Conservation (phyloP, 768 basidiomycete species). For the Crassisporium funariophilum region DNA sequence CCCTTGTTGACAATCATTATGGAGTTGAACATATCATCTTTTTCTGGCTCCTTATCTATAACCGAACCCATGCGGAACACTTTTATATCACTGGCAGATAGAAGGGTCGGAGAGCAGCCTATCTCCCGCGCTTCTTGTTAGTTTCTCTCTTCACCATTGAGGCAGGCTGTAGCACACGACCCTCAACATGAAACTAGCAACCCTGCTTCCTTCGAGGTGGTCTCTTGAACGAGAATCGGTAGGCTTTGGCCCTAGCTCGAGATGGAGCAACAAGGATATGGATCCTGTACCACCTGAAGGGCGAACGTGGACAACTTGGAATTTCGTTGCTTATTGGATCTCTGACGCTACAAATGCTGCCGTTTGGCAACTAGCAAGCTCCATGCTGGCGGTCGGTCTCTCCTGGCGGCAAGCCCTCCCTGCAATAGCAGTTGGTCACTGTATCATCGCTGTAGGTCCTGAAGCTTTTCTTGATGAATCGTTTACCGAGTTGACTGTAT, state of each 20-base stretch:
- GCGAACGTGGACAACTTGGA: conserved; percentile 70
- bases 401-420: conserved; percentile 74
- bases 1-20: too few species aligned
- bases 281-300: conserved; percentile 65
- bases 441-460: conserved; percentile 58
- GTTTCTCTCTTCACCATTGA: neutral
- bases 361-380: conserved; percentile 66
- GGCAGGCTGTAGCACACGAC: neutral
- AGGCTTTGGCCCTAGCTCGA: conserved; percentile 54
- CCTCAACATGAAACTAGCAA: neutral
- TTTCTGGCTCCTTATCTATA: too few species aligned
- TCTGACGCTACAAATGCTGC: conserved; percentile 51
- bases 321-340: conserved; percentile 66
- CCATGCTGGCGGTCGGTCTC: conserved; percentile 74
- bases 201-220: conserved; percentile 8
- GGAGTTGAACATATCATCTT: too few species aligned
- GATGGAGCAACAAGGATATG: conserved; percentile 78
- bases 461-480: neutral
- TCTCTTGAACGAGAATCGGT: conserved; percentile 13
- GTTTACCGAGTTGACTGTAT: neutral
- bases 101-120: too few species aligned
- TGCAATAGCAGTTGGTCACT: conserved; percentile 72
- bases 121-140: neutral
- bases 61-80: too few species aligned
- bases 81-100: too few species aligned